A percentile compares a stretch with the other conserved stretches of the same genome.
Conservation (phyloP, 352 stramenopile species). For the Pythium monospermum region DNA sequence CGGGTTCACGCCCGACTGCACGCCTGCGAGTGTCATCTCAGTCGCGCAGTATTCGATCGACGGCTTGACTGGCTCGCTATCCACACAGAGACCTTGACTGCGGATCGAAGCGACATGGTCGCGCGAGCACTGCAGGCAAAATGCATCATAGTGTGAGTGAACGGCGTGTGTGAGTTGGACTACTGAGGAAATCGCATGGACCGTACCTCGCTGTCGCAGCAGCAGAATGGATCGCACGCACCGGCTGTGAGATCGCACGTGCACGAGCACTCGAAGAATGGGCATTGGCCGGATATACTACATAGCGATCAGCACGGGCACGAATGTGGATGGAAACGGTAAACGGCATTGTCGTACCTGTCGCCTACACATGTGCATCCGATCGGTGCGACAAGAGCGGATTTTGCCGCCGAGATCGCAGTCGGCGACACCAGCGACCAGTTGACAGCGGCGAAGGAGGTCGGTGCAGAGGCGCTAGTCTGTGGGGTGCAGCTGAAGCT, state of each 20-base stretch:
- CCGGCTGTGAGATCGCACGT: conserved; percentile 42
- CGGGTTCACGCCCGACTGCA: conserved; percentile 20
- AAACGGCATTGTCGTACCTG: conserved; percentile 14
- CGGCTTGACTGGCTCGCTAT: conserved; percentile 6
- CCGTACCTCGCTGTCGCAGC: conserved; percentile 46
- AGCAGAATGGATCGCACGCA: conserved; percentile 42
- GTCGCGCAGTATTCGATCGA: conserved; percentile 41
- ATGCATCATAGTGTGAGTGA: neutral
- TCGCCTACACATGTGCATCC: conserved; percentile 30
- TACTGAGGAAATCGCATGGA: neutral
- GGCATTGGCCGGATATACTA: conserved; percentile 16
- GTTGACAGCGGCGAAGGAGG: conserved; percentile 32
- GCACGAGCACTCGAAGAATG: conserved; percentile 39
- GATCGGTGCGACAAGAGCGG: conserved; percentile 24
- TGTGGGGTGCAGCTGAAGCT: too few species aligned
- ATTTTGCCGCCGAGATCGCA: conserved; percentile 23
- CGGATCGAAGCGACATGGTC: conserved; percentile 19
- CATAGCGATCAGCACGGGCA: neutral
- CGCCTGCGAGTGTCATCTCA: conserved; percentile 26
- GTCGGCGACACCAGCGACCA: conserved; percentile 35
- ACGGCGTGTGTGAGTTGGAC: neutral
- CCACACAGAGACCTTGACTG: conserved; percentile 23
- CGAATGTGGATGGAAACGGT: neutral
- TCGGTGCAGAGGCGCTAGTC: too few species aligned
- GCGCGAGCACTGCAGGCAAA: conserved; percentile 22